Percentiles rank a stretch among this genome's conserved stretches.
phyloP scores from a whole-genome alignment of 192 early-diverging fungal species.

The Borealophlyctis nickersoniae region DNA sequence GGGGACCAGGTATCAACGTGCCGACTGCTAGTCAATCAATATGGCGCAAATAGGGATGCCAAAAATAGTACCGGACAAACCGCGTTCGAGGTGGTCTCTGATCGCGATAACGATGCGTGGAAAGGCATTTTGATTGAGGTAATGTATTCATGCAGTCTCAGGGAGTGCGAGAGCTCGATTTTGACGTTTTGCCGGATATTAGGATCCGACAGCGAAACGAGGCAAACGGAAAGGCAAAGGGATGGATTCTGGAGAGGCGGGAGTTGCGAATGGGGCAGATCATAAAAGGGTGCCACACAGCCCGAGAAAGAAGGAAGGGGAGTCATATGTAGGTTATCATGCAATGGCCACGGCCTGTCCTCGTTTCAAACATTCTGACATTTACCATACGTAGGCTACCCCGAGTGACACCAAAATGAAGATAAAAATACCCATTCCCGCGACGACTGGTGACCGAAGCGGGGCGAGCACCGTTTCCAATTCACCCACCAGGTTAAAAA shows the following conservation, averaged over 20 bases:
- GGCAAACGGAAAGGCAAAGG: too few species aligned
- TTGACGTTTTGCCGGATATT: too few species aligned
- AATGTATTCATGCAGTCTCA: not conserved
- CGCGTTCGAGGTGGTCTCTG: constrained; percentile 76
- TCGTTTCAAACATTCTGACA: too few species aligned
- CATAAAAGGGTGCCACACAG: too few species aligned
- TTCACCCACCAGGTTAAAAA: constrained; percentile 11
- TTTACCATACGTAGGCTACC: too few species aligned
- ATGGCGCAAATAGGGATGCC: constrained; percentile 70
- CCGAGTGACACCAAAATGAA: constrained; percentile 11
- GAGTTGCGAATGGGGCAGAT: too few species aligned
- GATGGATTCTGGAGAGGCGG: too few species aligned
- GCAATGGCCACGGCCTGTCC: too few species aligned
- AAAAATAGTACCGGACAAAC: constrained; percentile 75
- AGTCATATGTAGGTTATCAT: too few species aligned
- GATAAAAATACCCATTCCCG: constrained; percentile 2
- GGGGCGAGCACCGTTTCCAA: constrained; percentile 15
- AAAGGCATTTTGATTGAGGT: constrained; percentile 41
- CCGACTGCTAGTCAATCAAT: constrained; percentile 69
- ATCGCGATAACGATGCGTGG: constrained; percentile 55
- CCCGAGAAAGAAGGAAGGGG: too few species aligned
- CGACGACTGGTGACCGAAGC: not conserved
- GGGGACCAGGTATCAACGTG: constrained; percentile 69
- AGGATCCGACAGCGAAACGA: too few species aligned
- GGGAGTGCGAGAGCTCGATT: constrained; percentile 11